phyloP scores from a whole-genome alignment of 257 asterid genomes.

The Rauvolfia tetraphylla region DNA sequence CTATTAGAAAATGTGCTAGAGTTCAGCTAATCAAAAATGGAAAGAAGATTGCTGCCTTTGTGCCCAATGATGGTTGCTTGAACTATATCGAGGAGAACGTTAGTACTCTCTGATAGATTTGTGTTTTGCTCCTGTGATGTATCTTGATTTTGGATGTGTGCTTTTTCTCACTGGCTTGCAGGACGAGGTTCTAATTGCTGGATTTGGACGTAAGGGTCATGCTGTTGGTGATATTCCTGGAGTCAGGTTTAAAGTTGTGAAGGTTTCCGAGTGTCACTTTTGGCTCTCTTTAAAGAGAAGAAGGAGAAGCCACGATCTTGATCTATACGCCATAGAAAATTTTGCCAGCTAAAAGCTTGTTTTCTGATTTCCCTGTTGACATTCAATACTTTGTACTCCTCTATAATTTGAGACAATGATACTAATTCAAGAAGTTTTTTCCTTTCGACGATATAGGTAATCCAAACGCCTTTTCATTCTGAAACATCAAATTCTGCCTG shows the following conservation, averaged over 20 bases:
- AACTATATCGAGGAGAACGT: slow-evolving; percentile 71
- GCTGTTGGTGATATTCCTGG: slow-evolving; percentile 83
- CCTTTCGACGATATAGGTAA: neutral
- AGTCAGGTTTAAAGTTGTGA: slow-evolving; percentile 71
- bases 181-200: slow-evolving; percentile 77
- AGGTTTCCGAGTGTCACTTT: slow-evolving; percentile 70
- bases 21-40: slow-evolving; percentile 72
- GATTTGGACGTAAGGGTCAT: slow-evolving; percentile 71
- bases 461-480: too few species aligned
- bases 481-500: neutral
- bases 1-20: slow-evolving; percentile 70
- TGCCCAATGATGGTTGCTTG: slow-evolving; percentile 71
- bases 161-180: slow-evolving; percentile 12
- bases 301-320: slow-evolving; percentile 72
- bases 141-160: neutral
- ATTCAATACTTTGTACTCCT: neutral
- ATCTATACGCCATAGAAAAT: too few species aligned
- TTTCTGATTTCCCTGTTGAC: neutral
- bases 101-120: slow-evolving; percentile 12
- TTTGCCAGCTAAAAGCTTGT: neutral
- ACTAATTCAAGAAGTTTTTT: neutral
- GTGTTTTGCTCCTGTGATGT: neutral
- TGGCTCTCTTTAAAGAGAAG: slow-evolving; percentile 65
- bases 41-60: slow-evolving; percentile 70
- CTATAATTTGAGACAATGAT: neutral